Percentiles rank a stretch among this genome's conserved stretches.
phyloP scores from a whole-genome alignment of 2,329 filamentous ascomycete genomes.

The Apiospora aurea region DNA sequence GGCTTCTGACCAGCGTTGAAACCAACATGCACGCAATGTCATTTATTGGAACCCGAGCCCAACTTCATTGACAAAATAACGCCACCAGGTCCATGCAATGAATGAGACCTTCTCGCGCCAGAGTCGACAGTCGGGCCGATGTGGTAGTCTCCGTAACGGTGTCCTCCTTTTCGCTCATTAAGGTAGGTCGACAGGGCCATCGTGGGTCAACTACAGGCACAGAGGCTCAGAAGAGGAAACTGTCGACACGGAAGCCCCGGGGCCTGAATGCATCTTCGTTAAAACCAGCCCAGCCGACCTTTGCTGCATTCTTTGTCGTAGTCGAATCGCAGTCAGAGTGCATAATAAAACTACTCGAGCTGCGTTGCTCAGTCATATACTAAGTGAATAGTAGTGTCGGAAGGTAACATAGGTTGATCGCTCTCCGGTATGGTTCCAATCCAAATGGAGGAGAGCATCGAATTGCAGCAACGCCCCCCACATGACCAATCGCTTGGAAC shows the following conservation, averaged over 20 bases:
- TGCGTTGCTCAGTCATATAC: not conserved
- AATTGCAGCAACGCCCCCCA: not conserved
- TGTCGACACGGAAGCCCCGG: not conserved
- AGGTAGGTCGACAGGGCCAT: too few relatives aligned
- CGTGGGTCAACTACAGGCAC: too few relatives aligned
- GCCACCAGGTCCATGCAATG: too few relatives aligned
- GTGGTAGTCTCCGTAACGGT: too few relatives aligned
- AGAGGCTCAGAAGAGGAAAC: too few relatives aligned
- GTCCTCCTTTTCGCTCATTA: too few relatives aligned
- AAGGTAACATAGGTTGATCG: not conserved
- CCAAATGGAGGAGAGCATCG: not conserved
- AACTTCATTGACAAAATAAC: too few relatives aligned
- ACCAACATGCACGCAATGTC: too few relatives aligned
- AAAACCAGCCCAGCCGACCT: not conserved
- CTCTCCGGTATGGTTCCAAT: not conserved
- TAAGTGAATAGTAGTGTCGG: not conserved
- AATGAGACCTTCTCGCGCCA: too few relatives aligned
- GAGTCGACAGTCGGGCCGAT: too few relatives aligned
- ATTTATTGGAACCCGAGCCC: too few relatives aligned
- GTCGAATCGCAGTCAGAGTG: not conserved
- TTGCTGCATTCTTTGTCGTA: not conserved
- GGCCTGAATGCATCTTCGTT: not conserved
- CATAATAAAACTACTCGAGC: not conserved
- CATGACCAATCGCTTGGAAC: not conserved
- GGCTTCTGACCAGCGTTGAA: too few relatives aligned